Conservation (phyloP, 2,329 filamentous ascomycete genomes). For the Penicillium concentricum region DNA sequence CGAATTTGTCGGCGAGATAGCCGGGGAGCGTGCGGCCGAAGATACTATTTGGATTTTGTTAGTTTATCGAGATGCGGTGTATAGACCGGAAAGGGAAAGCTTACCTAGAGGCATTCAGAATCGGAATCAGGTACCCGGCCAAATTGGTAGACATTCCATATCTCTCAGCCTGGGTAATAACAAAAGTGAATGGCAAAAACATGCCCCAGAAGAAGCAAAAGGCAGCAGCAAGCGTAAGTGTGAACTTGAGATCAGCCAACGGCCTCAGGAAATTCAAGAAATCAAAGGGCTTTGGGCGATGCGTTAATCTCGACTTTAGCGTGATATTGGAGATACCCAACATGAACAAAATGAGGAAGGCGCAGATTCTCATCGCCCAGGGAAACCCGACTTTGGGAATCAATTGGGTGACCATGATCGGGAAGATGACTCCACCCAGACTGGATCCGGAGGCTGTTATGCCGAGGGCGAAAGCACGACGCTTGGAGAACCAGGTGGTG, state of each 20-base stretch:
- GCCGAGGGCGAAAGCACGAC: slow-evolving; percentile 55
- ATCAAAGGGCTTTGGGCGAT: slow-evolving; percentile 25
- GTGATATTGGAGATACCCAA: slow-evolving; percentile 55
- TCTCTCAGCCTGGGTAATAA: slow-evolving; percentile 47
- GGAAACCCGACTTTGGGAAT: slow-evolving; percentile 54
- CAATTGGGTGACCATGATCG: slow-evolving; percentile 60
- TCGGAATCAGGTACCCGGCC: slow-evolving; percentile 53
- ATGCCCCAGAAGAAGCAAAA: slow-evolving; percentile 58
- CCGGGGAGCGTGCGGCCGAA: slow-evolving; percentile 36
- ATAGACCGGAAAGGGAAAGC: neutral
- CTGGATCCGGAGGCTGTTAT: slow-evolving; percentile 56
- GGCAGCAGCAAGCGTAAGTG: slow-evolving; percentile 18
- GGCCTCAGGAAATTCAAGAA: slow-evolving; percentile 22
- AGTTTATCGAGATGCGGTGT: neutral
- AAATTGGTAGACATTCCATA: slow-evolving; percentile 53
- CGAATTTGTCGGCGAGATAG: slow-evolving; percentile 31
- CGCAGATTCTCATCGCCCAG: slow-evolving; percentile 58
- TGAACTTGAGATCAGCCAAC: slow-evolving; percentile 24
- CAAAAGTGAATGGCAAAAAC: slow-evolving; percentile 57
- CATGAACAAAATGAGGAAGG: slow-evolving; percentile 62
- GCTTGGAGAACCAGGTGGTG: slow-evolving; percentile 54
- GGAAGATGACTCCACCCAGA: slow-evolving; percentile 60
- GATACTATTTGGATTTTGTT: slow-evolving; percentile 20
- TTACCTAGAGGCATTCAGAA: slow-evolving; percentile 53
- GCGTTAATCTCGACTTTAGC: slow-evolving; percentile 48